A percentile compares a stretch with the other conserved stretches of the same genome.
Evolutionary conservation across 2,329 filamentous ascomycete genomes (phyloP).

Genomic region (Drechslera avenae): DNA sequence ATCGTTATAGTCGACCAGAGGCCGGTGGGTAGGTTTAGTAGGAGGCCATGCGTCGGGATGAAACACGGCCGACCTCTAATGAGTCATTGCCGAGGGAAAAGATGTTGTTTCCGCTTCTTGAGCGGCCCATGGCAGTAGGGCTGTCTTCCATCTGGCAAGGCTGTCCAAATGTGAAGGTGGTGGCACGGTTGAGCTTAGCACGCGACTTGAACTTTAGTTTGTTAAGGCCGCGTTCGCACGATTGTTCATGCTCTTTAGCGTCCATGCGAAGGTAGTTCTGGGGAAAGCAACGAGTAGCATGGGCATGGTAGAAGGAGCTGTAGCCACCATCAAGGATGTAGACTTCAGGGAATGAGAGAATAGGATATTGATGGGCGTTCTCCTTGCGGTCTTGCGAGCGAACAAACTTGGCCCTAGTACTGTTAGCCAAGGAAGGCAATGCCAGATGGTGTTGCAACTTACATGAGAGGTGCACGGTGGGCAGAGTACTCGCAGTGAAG

Average conservation of each 20-base stretch:
- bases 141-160: slow-evolving; percentile 68
- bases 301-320: slow-evolving; percentile 84
- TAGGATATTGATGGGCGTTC: slow-evolving; percentile 86
- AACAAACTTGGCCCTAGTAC: slow-evolving; percentile 75
- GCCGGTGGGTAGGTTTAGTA: slow-evolving; percentile 38
- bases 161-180: slow-evolving; percentile 94
- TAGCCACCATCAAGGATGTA: slow-evolving; percentile 98
- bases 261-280: slow-evolving; percentile 98
- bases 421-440: slow-evolving; percentile 22
- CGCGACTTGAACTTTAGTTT: slow-evolving; percentile 77
- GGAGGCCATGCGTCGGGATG: slow-evolving; percentile 47
- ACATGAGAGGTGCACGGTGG: slow-evolving; percentile 92
- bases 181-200: slow-evolving; percentile 81
- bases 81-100: slow-evolving; percentile 41
- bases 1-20: slow-evolving; percentile 40
- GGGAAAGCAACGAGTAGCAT: slow-evolving; percentile 82
- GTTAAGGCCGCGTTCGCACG: slow-evolving; percentile 93
- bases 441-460: slow-evolving; percentile 28
- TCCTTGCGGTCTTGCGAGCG: slow-evolving; percentile 84
- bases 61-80: slow-evolving; percentile 39
- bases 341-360: slow-evolving; percentile 91
- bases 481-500: slow-evolving; percentile 99
- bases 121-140: slow-evolving; percentile 55
- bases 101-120: slow-evolving; percentile 39
- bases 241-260: slow-evolving; percentile 85